phyloP scores from a whole-genome alignment of 129 eudicot species.

The Apium graveolens region DNA sequence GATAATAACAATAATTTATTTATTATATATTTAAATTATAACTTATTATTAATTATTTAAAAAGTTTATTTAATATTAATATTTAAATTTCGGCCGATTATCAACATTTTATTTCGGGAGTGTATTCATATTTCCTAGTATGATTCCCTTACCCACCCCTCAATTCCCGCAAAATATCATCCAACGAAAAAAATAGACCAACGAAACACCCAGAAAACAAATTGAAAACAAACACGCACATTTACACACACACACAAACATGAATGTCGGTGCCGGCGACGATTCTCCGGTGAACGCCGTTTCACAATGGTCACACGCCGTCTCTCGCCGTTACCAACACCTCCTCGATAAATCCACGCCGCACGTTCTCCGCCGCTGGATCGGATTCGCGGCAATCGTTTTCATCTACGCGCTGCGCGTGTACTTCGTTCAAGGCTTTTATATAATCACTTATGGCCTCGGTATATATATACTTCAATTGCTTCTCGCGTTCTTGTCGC shows the following conservation, averaged over 20 bases:
- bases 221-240: not conserved
- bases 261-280: slow-evolving; percentile 32
- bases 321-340: slow-evolving; percentile 66
- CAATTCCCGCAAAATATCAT: slow-evolving; percentile 5
- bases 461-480: slow-evolving; percentile 83
- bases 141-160: not conserved
- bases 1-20: too few relatives aligned
- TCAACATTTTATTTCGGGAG: too few relatives aligned
- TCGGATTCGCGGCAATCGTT: slow-evolving; percentile 36
- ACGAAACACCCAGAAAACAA: not conserved
- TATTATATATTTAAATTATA: too few relatives aligned
- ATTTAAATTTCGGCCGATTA: too few relatives aligned
- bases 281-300: slow-evolving; percentile 33
- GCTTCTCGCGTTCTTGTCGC: slow-evolving; percentile 67
- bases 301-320: slow-evolving; percentile 37
- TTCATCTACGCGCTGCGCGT: slow-evolving; percentile 63
- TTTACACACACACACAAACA: not conserved
- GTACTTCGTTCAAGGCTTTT: slow-evolving; percentile 60
- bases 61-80: too few relatives aligned
- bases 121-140: too few relatives aligned
- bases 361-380: slow-evolving; percentile 72
- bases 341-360: slow-evolving; percentile 80
- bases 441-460: slow-evolving; percentile 66
- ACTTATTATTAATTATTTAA: too few relatives aligned
- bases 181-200: slow-evolving; percentile 1